Conservation (phyloP, 306 rosid genomes). For the Gastrolobium bilobum region DNA sequence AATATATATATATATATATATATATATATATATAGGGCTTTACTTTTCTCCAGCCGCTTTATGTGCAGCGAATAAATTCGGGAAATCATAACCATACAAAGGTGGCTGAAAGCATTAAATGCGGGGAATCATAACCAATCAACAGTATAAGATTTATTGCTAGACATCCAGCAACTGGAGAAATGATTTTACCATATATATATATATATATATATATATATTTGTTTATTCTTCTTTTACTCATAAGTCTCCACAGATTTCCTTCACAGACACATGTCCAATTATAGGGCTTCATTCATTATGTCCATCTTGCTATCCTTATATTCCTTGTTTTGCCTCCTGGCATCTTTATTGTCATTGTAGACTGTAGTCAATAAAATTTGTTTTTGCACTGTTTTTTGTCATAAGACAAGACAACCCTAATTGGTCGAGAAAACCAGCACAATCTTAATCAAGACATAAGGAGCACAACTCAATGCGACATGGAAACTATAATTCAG, state of each 20-base stretch:
- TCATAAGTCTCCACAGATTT: background rate
- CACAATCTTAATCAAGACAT: slow-evolving; percentile 13
- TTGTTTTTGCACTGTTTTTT: slow-evolving; percentile 9
- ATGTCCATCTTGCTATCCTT: background rate
- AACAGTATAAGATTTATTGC: no score
- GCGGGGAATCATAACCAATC: no score
- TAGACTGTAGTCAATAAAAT: background rate
- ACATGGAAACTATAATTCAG: slow-evolving; percentile 20
- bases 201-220: no score
- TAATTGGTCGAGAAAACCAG: slow-evolving; percentile 24
- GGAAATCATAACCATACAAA: no score
- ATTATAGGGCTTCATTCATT: slow-evolving; percentile 12
- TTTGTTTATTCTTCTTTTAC: background rate
- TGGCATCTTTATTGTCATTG: slow-evolving; percentile 19
- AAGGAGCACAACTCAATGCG: slow-evolving; percentile 27
- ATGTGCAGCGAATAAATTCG: no score
- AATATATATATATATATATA: no score
- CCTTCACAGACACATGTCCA: background rate
- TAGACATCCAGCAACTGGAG: no score
- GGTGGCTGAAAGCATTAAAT: no score
- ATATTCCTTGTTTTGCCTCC: slow-evolving; percentile 16
- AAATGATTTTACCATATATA: no score
- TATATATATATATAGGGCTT: no score
- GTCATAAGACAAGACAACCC: slow-evolving; percentile 22
- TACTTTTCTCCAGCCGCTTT: no score